A percentile compares a stretch with the other conserved stretches of the same genome.
phyloP scores from a whole-genome alignment of 805 yeast species.

The Ogataea ramenticola region DNA sequence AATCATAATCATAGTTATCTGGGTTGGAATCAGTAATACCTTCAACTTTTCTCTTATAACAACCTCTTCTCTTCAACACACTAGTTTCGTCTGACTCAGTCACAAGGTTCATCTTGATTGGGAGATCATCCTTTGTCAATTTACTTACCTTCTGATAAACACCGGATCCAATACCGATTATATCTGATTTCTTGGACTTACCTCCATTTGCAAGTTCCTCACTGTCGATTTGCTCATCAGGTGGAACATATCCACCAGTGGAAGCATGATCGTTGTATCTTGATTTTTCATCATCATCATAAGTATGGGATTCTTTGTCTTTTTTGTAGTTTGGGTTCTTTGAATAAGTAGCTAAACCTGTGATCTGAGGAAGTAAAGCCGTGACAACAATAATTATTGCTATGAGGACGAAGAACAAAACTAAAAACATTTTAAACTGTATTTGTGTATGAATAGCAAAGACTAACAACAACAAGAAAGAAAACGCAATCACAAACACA shows the following conservation, averaged over 20 bases:
- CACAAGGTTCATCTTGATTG: conserved; percentile 16
- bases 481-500: too few species aligned
- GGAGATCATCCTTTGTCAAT: conserved; percentile 22
- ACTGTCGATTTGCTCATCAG: conserved; percentile 19
- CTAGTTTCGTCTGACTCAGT: too few species aligned
- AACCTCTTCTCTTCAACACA: conserved; percentile 14
- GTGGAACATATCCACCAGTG: conserved; percentile 20
- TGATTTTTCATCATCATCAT: neutral
- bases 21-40: conserved; percentile 26
- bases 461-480: too few species aligned
- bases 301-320: conserved; percentile 1
- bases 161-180: conserved; percentile 13
- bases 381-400: conserved; percentile 15
- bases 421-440: conserved; percentile 1
- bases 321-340: conserved; percentile 19
- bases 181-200: neutral
- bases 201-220: conserved; percentile 1
- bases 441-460: too few species aligned
- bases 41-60: conserved; percentile 1
- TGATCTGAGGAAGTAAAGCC: conserved; percentile 17
- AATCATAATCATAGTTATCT: conserved; percentile 37
- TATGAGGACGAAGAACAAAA: conserved; percentile 11
- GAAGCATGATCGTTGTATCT: neutral
- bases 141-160: conserved; percentile 17
- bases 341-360: conserved; percentile 21